A percentile compares a stretch with the other conserved stretches of the same genome.
Evolutionary conservation across 2,329 filamentous ascomycete genomes (phyloP).

Genomic region (Botryotinia narcissicola): DNA sequence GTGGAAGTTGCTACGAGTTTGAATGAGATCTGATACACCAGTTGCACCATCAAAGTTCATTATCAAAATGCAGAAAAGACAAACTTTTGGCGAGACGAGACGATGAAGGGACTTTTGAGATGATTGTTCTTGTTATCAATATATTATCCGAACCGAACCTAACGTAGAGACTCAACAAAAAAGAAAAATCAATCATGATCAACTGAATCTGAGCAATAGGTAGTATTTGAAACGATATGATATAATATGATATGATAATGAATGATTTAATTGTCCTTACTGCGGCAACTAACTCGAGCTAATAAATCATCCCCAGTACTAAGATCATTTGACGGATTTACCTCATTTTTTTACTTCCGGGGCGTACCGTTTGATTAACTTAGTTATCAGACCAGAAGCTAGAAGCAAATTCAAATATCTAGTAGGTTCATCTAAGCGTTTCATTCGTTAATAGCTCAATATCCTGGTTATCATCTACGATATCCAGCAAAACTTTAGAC

Average conservation of each 20-base stretch:
- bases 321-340: conserved; percentile 17
- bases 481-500: conserved; percentile 12
- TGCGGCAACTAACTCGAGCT: neutral
- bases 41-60: neutral
- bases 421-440: neutral
- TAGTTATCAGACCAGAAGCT: neutral
- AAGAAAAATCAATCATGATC: neutral
- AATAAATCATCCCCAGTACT: neutral
- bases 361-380: conserved; percentile 9
- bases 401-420: conserved; percentile 10
- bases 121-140: neutral
- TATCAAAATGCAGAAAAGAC: neutral
- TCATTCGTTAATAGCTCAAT: neutral
- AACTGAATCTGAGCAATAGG: neutral
- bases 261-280: conserved; percentile 5
- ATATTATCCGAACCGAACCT: neutral
- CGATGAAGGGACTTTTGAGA: conserved; percentile 1
- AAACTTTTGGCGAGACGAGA: conserved; percentile 12
- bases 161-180: neutral
- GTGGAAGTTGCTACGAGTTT: neutral
- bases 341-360: conserved; percentile 9
- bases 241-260: neutral
- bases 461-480: conserved; percentile 1
- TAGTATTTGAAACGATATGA: neutral
- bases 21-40: neutral